Conservation (phyloP, 78 protist genomes). For the Capsaspora owczarzaki region DNA sequence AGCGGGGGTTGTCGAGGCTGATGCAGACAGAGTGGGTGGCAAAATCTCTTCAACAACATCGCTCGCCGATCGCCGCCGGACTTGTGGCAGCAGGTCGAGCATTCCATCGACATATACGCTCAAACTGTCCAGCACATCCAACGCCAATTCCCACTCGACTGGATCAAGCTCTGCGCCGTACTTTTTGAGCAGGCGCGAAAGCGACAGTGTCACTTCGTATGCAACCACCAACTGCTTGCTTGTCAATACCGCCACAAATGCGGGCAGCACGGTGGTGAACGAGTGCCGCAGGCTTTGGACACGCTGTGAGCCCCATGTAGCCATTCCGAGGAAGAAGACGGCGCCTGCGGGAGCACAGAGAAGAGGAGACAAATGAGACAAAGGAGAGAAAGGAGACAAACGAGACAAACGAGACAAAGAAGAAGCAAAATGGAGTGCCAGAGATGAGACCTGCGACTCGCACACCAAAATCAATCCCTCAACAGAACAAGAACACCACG, state of each 20-base stretch:
- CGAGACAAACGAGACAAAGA: too few species aligned
- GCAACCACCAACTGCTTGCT: background rate
- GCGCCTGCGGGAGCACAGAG: too few species aligned
- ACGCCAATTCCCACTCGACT: background rate
- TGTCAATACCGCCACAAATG: background rate
- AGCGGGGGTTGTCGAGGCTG: too few species aligned
- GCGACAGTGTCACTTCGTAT: background rate
- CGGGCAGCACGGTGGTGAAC: background rate
- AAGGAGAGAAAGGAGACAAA: background rate
- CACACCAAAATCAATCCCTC: background rate
- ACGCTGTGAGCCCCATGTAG: background rate
- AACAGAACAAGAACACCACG: background rate
- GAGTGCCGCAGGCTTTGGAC: background rate
- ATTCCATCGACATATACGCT: too few species aligned
- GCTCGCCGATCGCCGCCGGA: too few species aligned
- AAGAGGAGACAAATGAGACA: background rate
- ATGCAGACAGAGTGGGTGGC: too few species aligned
- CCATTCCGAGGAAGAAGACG: background rate
- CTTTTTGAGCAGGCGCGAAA: background rate
- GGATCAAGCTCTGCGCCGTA: background rate
- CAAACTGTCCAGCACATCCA: background rate
- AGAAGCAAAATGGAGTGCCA: background rate
- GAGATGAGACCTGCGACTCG: background rate
- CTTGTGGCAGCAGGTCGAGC: too few species aligned
- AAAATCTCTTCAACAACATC: too few species aligned